Evolutionary conservation across 495 filamentous ascomycete species (phyloP).

Genomic region (Polyplosphaeria fusca): DNA sequence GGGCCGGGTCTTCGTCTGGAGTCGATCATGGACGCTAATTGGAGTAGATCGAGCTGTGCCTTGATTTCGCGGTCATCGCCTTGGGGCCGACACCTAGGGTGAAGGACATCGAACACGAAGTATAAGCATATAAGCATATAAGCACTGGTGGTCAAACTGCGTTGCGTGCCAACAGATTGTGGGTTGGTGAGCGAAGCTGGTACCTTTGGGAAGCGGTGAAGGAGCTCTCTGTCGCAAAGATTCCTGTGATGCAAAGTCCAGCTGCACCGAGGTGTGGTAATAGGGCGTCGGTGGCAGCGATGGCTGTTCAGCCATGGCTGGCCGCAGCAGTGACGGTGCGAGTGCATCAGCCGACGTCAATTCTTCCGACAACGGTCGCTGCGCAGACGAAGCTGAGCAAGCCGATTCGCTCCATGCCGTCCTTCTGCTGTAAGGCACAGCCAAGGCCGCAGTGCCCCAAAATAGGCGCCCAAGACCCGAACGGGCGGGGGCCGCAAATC

Average conservation of each 20-base stretch:
- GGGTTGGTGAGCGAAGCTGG: not conserved
- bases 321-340: no score
- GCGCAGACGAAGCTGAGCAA: no score
- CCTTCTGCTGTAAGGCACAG: not conserved
- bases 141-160: no score
- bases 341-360: no score
- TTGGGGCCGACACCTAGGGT: constrained; percentile 8
- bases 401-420: not conserved
- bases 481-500: not conserved
- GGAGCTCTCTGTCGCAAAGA: not conserved
- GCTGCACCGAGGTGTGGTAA: no score
- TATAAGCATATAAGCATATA: no score
- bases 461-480: constrained; percentile 1
- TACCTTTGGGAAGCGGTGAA: not conserved
- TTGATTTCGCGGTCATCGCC: not conserved
- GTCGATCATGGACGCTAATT: no score
- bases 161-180: not conserved
- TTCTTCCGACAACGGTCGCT: no score
- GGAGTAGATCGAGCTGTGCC: not conserved
- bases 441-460: not conserved
- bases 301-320: no score
- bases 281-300: no score
- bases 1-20: no score
- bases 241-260: no score
- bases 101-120: constrained; percentile 16